Evolutionary conservation across 257 asterid species (phyloP).

Genomic region (Paulownia fortunei): DNA sequence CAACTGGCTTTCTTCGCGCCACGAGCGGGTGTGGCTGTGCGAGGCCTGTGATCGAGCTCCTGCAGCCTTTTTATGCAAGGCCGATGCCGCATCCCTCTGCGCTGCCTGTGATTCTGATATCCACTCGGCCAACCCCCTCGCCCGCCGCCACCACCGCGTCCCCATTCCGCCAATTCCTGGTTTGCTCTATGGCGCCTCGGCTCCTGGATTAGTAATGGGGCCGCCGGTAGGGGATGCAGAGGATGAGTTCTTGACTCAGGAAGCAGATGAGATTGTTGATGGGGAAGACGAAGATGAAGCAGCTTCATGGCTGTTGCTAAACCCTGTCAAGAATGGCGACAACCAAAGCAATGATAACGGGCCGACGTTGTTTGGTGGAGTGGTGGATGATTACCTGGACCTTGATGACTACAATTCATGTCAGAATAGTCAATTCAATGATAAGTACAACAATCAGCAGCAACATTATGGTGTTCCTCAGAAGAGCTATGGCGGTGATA

Average conservation of each 20-base stretch:
- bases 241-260: background rate
- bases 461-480: constrained; percentile 43
- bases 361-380: constrained; percentile 43
- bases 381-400: constrained; percentile 59
- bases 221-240: background rate
- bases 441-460: constrained; percentile 33
- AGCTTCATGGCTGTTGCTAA: constrained; percentile 65
- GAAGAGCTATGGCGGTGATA: constrained; percentile 48
- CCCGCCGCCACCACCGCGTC: constrained; percentile 74
- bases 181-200: constrained; percentile 32
- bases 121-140: constrained; percentile 76
- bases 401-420: constrained; percentile 48
- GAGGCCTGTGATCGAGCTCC: constrained; percentile 69
- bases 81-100: constrained; percentile 74
- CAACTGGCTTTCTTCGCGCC: constrained; percentile 45
- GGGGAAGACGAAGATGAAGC: constrained; percentile 69
- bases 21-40: constrained; percentile 57
- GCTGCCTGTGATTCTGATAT: constrained; percentile 62
- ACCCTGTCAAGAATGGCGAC: constrained; percentile 42
- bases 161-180: constrained; percentile 51
- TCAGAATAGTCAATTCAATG: constrained; percentile 33
- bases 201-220: background rate
- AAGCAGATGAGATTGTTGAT: background rate
- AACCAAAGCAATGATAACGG: constrained; percentile 15
- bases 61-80: constrained; percentile 63